phyloP scores from a whole-genome alignment of 768 basidiomycete species.

The Psilocybe subaeruginosa region DNA sequence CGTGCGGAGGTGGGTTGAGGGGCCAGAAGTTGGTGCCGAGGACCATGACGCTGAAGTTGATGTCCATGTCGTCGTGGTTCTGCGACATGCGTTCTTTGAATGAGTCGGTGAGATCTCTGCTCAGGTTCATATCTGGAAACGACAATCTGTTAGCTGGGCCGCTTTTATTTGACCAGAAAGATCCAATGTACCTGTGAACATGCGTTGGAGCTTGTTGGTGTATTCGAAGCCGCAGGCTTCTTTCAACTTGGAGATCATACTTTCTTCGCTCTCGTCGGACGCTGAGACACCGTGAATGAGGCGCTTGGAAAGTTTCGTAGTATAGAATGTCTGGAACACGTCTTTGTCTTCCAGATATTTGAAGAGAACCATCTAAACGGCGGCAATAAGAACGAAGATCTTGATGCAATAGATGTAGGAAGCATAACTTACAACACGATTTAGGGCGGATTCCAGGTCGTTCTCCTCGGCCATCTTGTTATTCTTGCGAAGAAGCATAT shows the following conservation, averaged over 20 bases:
- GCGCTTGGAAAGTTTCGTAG: conserved; percentile 93
- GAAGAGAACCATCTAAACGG: conserved; percentile 92
- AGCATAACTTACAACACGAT: conserved; percentile 76
- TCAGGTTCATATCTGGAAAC: conserved; percentile 86
- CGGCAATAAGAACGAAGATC: conserved; percentile 26
- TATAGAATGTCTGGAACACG: conserved; percentile 99
- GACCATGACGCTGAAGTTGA: conserved; percentile 93
- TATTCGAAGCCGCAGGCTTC: conserved; percentile 99
- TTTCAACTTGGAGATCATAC: conserved; percentile 99
- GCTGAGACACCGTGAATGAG: conserved; percentile 92
- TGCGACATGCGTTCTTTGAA: conserved; percentile 96
- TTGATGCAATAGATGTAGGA: conserved; percentile 16
- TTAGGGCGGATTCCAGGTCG: conserved; percentile 88
- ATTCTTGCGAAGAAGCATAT: conserved; percentile 89
- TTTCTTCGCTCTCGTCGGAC: conserved; percentile 95
- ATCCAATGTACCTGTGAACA: conserved; percentile 86
- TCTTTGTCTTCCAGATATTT: conserved; percentile 99
- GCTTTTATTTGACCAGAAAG: not conserved
- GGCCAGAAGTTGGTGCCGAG: conserved; percentile 99
- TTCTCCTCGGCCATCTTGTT: conserved; percentile 97
- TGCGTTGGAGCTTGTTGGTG: conserved; percentile 96
- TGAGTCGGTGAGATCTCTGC: conserved; percentile 94
- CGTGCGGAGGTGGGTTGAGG: conserved; percentile 79
- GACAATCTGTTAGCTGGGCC: not conserved
- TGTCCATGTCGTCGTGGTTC: conserved; percentile 86